Conservation (phyloP, 169 alveolate species). For the Plasmodium coatneyi region DNA sequence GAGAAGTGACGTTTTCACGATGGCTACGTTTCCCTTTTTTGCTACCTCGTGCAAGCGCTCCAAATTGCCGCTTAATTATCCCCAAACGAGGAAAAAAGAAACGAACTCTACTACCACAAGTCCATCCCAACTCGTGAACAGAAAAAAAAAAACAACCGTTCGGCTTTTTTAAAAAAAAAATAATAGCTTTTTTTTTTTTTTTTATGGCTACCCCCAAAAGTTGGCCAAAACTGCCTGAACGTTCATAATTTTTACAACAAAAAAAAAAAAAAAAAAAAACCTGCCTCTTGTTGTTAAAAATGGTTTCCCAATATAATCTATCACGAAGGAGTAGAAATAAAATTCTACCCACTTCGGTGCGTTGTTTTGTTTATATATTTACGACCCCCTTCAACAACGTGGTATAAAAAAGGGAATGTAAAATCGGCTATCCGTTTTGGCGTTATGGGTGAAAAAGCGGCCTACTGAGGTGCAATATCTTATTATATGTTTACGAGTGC, state of each 20-base stretch:
- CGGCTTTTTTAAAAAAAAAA: neutral
- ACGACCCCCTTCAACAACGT: neutral
- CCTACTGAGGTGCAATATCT: neutral
- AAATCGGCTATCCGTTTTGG: neutral
- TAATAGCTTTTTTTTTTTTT: neutral
- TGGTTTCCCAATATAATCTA: neutral
- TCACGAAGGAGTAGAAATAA: neutral
- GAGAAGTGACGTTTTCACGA: neutral
- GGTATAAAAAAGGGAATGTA: neutral
- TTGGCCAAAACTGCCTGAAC: neutral
- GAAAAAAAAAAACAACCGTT: neutral
- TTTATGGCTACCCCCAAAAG: neutral
- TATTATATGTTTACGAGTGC: too few relatives aligned
- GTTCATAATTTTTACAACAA: conserved; percentile 3
- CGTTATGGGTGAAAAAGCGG: neutral
- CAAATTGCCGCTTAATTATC: neutral
- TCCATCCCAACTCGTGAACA: neutral
- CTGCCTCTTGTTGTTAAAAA: neutral
- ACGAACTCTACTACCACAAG: neutral
- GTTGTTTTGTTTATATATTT: neutral
- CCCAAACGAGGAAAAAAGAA: neutral
- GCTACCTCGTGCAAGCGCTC: neutral
- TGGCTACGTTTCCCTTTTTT: neutral
- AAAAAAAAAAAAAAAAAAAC: neutral
- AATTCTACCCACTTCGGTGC: neutral